These are phyloP conservation scores for Bullera alba DNA, from an alignment of 768 basidiomycete species.

Conservation along the genomic window DNA sequence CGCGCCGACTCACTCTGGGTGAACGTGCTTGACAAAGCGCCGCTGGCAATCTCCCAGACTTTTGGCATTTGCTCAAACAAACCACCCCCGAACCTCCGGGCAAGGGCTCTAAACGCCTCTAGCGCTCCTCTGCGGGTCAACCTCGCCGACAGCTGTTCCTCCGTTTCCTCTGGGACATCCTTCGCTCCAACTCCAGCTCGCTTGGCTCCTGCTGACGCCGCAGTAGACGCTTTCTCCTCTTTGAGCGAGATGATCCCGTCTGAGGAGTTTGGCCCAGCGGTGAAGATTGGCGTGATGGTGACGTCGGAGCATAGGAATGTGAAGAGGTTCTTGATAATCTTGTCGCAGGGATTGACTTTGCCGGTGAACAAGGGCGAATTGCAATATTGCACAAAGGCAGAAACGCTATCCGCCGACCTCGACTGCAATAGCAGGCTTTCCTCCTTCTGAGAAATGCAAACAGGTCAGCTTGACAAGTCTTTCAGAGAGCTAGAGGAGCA, in stretches of 20 bases:
- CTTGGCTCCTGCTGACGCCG: constrained; percentile 4
- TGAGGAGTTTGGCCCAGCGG: constrained; percentile 45
- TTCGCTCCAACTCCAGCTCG: constrained; percentile 16
- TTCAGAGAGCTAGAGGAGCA: background rate
- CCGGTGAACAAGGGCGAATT: constrained; percentile 53
- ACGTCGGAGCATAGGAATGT: constrained; percentile 91
- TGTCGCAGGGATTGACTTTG: constrained; percentile 78
- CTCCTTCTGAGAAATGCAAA: constrained; percentile 50
- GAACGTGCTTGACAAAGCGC: constrained; percentile 64
- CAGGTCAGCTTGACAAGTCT: constrained; percentile 49
- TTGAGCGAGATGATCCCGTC: constrained; percentile 73
- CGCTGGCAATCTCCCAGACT: constrained; percentile 90
- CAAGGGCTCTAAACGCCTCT: constrained; percentile 71
- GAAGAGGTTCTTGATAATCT: constrained; percentile 94
- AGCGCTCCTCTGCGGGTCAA: constrained; percentile 79
- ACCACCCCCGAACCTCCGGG: constrained; percentile 62
- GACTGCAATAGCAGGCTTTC: constrained; percentile 80
- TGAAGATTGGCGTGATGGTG: constrained; percentile 82
- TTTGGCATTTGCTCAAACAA: constrained; percentile 77
- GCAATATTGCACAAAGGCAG: constrained; percentile 82
- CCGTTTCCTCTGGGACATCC: constrained; percentile 40
- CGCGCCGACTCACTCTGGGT: constrained; percentile 54
- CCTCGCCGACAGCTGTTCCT: constrained; percentile 59
- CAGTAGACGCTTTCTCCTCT: constrained; percentile 34
- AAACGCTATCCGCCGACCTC: constrained; percentile 78